Evolutionary conservation across 2,329 filamentous ascomycete species (phyloP).

Genomic region (Dothideomycetes sp.): DNA sequence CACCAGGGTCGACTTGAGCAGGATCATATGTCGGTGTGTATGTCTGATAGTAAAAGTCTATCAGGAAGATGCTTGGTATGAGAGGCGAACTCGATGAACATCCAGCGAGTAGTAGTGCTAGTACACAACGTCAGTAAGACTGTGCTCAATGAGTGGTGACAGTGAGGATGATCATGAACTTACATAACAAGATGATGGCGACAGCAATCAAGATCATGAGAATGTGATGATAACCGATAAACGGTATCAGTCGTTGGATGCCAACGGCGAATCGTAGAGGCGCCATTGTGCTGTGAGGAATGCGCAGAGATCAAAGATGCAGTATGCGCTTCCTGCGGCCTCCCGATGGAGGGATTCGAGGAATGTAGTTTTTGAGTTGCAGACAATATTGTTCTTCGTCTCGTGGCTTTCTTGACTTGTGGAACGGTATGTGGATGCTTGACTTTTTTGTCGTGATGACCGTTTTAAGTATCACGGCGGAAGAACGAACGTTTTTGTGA

Average conservation of each 20-base stretch:
- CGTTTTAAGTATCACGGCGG: too few relatives aligned
- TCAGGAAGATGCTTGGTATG: slow-evolving; percentile 92
- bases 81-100: slow-evolving; percentile 94
- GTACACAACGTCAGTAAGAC: slow-evolving; percentile 7
- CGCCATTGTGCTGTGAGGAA: slow-evolving; percentile 30
- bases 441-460: slow-evolving; percentile 3
- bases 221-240: slow-evolving; percentile 68
- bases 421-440: background rate
- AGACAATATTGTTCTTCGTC: background rate
- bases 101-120: slow-evolving; percentile 84
- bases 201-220: slow-evolving; percentile 95
- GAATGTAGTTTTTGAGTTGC: background rate
- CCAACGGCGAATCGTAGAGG: slow-evolving; percentile 42
- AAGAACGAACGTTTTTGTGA: too few relatives aligned
- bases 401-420: slow-evolving; percentile 9
- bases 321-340: too few relatives aligned
- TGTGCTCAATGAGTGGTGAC: slow-evolving; percentile 1
- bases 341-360: slow-evolving; percentile 1
- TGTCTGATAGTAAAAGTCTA: slow-evolving; percentile 91
- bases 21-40: slow-evolving; percentile 77
- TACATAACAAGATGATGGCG: slow-evolving; percentile 89
- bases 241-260: slow-evolving; percentile 49
- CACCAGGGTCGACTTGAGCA: slow-evolving; percentile 82
- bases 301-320: too few relatives aligned
- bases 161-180: slow-evolving; percentile 36